Base-by-base conservation (phyloP, 192 early-diverging fungal genomes). In the Podila epigama region DNA sequence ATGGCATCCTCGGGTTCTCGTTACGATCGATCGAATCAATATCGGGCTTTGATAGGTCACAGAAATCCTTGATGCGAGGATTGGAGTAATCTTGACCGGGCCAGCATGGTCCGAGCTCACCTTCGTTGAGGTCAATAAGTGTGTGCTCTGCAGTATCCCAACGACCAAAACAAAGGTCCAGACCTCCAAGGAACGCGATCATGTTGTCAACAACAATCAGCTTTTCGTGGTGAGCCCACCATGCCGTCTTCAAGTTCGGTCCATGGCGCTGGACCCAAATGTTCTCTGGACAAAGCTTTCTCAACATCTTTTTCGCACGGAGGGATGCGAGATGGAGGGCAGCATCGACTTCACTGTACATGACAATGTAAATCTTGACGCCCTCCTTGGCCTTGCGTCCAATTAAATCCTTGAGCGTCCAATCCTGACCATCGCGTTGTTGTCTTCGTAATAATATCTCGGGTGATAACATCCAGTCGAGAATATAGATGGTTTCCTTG, bases 201-300 rank as follows among this genome's bases (percentile, higher is more conserved):
- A 87, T 89, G 59, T 89, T 87, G 75, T 95, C 94, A 3, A 95
- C 78, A 0, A 93, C 83, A 13, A 89, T 86, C 44, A 92, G 86
- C 69, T 95, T 95, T 58, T 91, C 91, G 68, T 92, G 91, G 69
- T 93, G 91, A 4, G 94, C 93, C 93, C 93, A 95, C 84, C 92
- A 92, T 9, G 85, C 81, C 0, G 84, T 82, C 68, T 86, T 87
- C 70, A 88, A 80, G 31, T 90, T 88, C 2, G 89, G 87, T 36
- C 89, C 89, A 61, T 95, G 90, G 10, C 94, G 86, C 60, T 92
- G 87, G 1, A 95, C 90, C 75, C 80, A 85, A 61, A 95, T 94
- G 68, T 95, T 95, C 34, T 77, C 73, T 15, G 84, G 83, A 44
- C 89, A 87, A 41, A 92, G 63, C 31, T 85, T 82, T 32, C 89